A percentile compares a stretch with the other conserved stretches of the same genome.
These are phyloP conservation scores for Tilletia indica DNA, from an alignment of 1,284 basidiomycete species.

Conservation along the genomic window DNA sequence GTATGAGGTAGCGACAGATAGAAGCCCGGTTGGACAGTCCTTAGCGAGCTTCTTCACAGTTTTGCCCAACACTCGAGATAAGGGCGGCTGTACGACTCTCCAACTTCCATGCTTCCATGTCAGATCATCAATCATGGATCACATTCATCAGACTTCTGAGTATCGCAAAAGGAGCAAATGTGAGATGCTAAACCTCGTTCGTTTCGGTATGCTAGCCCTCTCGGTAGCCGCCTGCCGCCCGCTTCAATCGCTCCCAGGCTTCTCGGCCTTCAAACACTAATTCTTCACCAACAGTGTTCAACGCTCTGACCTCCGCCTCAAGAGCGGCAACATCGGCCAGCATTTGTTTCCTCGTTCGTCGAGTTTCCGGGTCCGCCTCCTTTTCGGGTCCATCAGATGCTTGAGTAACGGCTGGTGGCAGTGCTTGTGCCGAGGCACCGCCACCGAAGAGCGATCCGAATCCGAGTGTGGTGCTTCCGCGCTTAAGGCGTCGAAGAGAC, in stretches of 20 bases:
- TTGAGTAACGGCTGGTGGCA: neutral
- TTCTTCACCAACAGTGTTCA: neutral
- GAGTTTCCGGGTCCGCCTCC: neutral
- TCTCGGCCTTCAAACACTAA: neutral
- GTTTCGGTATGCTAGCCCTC: neutral
- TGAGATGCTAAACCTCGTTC: neutral
- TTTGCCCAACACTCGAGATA: too few species aligned
- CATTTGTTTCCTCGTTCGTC: conserved; percentile 15
- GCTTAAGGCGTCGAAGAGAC: conserved; percentile 46
- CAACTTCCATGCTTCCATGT: too few species aligned
- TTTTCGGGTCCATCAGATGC: neutral
- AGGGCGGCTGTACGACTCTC: too few species aligned
- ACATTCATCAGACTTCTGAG: too few species aligned
- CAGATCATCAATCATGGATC: too few species aligned
- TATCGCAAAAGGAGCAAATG: too few species aligned
- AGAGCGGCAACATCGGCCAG: conserved; percentile 1
- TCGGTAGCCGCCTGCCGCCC: neutral
- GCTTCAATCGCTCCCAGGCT: conserved; percentile 9
- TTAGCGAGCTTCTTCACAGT: too few species aligned
- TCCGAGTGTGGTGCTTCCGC: conserved; percentile 23
- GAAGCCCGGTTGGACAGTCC: too few species aligned
- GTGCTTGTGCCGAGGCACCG: neutral
- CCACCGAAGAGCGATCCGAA: conserved; percentile 12
- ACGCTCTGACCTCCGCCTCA: neutral
- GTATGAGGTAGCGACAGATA: too few species aligned